Percentiles rank a stretch among this genome's conserved stretches.
These are phyloP conservation scores for Lumnitzera racemosa DNA, from an alignment of 345 rosid species.

Conservation along the genomic window DNA sequence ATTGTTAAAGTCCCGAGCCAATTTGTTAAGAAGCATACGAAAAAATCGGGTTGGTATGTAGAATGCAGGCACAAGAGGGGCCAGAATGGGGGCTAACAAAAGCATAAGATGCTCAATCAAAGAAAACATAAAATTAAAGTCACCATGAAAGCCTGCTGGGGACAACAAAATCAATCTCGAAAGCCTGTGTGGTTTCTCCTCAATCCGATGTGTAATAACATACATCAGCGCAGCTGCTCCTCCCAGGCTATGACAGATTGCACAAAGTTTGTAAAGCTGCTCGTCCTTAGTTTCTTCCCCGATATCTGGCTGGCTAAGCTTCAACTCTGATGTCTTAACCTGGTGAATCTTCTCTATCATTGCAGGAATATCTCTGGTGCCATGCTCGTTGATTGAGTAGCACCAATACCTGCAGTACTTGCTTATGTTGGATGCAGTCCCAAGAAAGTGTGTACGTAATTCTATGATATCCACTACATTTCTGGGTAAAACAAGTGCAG, in stretches of 20 bases:
- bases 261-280: conserved; percentile 85
- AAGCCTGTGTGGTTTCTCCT: conserved; percentile 79
- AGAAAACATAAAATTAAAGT: conserved; percentile 57
- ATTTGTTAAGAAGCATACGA: conserved; percentile 84
- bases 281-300: conserved; percentile 45
- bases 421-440: background rate
- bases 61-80: conserved; percentile 61
- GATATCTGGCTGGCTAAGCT: conserved; percentile 41
- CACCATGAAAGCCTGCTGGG: conserved; percentile 94
- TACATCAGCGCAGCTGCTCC: conserved; percentile 93
- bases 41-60: conserved; percentile 95
- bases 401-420: conserved; percentile 68
- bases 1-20: conserved; percentile 92
- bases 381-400: conserved; percentile 90
- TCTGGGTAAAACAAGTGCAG: background rate
- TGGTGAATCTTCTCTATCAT: conserved; percentile 89
- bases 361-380: conserved; percentile 89
- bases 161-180: conserved; percentile 73
- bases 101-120: conserved; percentile 48
- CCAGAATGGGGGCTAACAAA: conserved; percentile 52
- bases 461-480: background rate
- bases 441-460: background rate
- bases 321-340: conserved; percentile 76
- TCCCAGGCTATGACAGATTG: conserved; percentile 87
- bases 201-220: conserved; percentile 49